Percentiles rank a stretch among this genome's conserved stretches.
Evolutionary conservation across 257 asterid species (phyloP).

Genomic region (Handroanthus guayacan): DNA sequence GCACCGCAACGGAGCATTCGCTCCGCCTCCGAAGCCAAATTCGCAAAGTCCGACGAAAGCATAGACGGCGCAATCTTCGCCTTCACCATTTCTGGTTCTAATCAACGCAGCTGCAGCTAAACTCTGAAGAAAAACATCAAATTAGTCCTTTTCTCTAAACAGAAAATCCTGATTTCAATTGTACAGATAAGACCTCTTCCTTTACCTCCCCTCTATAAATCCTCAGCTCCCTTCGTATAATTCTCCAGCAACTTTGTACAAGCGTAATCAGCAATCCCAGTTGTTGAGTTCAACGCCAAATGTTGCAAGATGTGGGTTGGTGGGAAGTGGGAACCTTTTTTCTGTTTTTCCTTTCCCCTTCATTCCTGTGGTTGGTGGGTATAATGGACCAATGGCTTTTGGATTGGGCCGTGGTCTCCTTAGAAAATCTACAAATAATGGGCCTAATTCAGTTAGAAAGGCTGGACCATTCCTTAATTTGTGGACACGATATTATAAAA

Average conservation of each 20-base stretch:
- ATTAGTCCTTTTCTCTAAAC: not conserved
- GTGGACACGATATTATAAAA: too few species aligned
- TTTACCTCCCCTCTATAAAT: constrained; percentile 10
- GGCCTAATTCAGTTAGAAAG: too few species aligned
- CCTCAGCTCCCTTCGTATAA: not conserved
- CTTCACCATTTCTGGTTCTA: constrained; percentile 52
- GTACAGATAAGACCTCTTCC: not conserved
- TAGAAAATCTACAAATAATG: too few species aligned
- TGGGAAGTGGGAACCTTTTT: not conserved
- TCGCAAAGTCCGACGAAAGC: constrained; percentile 94
- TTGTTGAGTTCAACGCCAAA: not conserved
- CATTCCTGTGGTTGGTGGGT: not conserved
- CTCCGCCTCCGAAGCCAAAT: constrained; percentile 86
- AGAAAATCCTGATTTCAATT: not conserved
- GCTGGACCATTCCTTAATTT: too few species aligned
- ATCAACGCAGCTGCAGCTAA: constrained; percentile 11
- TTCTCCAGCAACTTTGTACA: constrained; percentile 4
- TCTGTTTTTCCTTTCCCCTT: not conserved
- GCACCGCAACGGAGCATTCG: constrained; percentile 86
- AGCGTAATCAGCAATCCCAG: not conserved
- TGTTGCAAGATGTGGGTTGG: not conserved
- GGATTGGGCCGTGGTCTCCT: not conserved
- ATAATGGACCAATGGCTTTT: not conserved
- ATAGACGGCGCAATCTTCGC: constrained; percentile 90
- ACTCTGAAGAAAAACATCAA: not conserved